These are phyloP conservation scores for Cucurbita ficifolia DNA, from an alignment of 306 rosid genomes.

Conservation along the genomic window DNA sequence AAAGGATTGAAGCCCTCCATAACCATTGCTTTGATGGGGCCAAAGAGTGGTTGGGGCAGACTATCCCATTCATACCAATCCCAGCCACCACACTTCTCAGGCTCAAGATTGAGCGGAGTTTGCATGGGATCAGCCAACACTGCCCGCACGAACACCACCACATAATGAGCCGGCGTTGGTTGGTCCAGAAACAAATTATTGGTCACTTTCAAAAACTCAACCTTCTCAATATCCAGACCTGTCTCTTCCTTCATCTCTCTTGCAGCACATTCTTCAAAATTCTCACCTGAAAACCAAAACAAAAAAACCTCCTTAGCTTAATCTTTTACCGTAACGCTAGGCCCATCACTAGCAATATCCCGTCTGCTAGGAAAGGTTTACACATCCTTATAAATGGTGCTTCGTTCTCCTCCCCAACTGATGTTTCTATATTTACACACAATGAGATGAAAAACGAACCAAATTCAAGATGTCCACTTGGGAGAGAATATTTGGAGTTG, in stretches of 20 bases:
- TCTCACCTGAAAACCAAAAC: constrained; percentile 19
- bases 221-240: constrained; percentile 24
- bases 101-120: constrained; percentile 34
- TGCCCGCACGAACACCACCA: constrained; percentile 33
- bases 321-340: background rate
- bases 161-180: constrained; percentile 36
- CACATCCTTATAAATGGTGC: too few relatives aligned
- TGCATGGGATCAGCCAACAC: constrained; percentile 13
- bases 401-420: too few relatives aligned
- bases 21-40: constrained; percentile 37
- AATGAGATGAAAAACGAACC: background rate
- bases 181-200: constrained; percentile 30
- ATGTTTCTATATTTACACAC: too few relatives aligned
- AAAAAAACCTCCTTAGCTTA: background rate
- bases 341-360: too few relatives aligned
- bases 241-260: constrained; percentile 71
- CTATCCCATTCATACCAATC: constrained; percentile 51
- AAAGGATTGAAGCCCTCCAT: constrained; percentile 27
- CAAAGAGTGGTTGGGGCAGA: constrained; percentile 45
- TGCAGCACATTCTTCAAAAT: constrained; percentile 52
- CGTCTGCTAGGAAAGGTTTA: too few relatives aligned
- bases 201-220: constrained; percentile 32
- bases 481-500: constrained; percentile 15
- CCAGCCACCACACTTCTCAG: constrained; percentile 61
- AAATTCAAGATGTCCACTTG: constrained; percentile 25